Base-by-base conservation (phyloP, 2,329 filamentous ascomycete species). In the Colletotrichum orbiculare region DNA sequence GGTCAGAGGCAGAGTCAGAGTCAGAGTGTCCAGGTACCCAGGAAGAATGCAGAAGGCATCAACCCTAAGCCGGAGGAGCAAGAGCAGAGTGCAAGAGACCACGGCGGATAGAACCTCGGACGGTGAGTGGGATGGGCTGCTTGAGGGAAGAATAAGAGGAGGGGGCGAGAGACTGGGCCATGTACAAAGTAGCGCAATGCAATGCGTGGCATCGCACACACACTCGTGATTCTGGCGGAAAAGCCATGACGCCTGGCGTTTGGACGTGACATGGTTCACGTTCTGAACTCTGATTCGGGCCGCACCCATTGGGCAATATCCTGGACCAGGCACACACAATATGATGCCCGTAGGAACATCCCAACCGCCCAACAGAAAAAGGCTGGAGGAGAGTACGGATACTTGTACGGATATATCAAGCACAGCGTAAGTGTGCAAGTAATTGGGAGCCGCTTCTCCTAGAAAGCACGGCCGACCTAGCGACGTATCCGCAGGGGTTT, bases 341-440 rank as follows among this genome's bases (percentile, higher is more conserved):
- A 17, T 17, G 17, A 17, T 17, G 35, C 45, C 47, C 56, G 46
- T 37, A 50, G 56, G 56, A 64, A 60, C 41, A 54, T 61, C 45
- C 57, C 62, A 45, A 52, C 57, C 50, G 47, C 57, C 62, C 62
- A 65, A 65, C 50, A 65, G 42, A 64, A 56, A 35, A 39, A 47
- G 17, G 17, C 2, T 17, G 17, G 17, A 17, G 17, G 17, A 17
- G 17, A 17, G 17, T 17, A 17, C 17, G 17, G 17, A 17, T 17
- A 17, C 17, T 17, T 17, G 17, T 17, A 17, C 17, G 17, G 17
- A 17, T 17, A 17, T 2, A 17, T 17, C 17, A 17, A 17, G 17
- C 17, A 17, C 17, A 17, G 17, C 17, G 17, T 17, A 17, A 17
- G 17, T 17, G 17, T 17, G 17, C 17, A 17, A 17, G 17, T 17